A percentile compares a stretch with the other conserved stretches of the same genome.
phyloP scores from a whole-genome alignment of 495 filamentous ascomycete species.

The Cairneyella variabilis region DNA sequence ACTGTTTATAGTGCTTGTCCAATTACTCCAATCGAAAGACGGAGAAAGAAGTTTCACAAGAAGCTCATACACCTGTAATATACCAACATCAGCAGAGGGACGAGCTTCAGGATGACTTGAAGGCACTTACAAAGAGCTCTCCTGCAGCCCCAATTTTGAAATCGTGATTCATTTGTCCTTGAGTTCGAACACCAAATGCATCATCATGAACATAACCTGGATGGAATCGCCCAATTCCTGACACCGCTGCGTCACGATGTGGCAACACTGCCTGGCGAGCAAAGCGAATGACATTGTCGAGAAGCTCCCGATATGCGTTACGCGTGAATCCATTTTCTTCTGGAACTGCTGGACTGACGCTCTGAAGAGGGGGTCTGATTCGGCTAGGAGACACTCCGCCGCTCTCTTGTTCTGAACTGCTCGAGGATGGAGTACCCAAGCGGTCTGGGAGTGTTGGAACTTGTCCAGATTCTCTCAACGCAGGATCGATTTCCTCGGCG shows the following conservation, averaged over 20 bases:
- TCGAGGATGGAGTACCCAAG: neutral
- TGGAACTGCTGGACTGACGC: conserved; percentile 2
- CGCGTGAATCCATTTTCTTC: neutral
- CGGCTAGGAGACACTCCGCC: neutral
- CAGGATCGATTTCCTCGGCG: neutral
- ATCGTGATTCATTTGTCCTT: conserved; percentile 30
- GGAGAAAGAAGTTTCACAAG: conserved; percentile 28
- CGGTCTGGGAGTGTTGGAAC: neutral
- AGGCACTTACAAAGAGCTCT: conserved; percentile 40
- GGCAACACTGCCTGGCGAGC: conserved; percentile 28
- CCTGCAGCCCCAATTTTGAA: conserved; percentile 41
- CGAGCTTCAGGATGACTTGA: neutral
- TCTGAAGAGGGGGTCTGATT: neutral
- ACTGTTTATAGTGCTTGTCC: conserved; percentile 40
- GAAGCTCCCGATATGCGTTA: conserved; percentile 24
- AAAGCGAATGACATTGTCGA: conserved; percentile 27
- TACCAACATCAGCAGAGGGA: neutral
- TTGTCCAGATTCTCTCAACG: neutral
- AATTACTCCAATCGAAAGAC: conserved; percentile 32
- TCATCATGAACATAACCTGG: conserved; percentile 8
- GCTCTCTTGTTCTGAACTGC: no score
- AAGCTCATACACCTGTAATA: conserved; percentile 39
- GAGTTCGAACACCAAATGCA: conserved; percentile 19
- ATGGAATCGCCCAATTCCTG: neutral
- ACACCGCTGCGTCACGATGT: conserved; percentile 17